Base-by-base conservation (phyloP, 257 asterid genomes). In the Fraxinus anomala region DNA sequence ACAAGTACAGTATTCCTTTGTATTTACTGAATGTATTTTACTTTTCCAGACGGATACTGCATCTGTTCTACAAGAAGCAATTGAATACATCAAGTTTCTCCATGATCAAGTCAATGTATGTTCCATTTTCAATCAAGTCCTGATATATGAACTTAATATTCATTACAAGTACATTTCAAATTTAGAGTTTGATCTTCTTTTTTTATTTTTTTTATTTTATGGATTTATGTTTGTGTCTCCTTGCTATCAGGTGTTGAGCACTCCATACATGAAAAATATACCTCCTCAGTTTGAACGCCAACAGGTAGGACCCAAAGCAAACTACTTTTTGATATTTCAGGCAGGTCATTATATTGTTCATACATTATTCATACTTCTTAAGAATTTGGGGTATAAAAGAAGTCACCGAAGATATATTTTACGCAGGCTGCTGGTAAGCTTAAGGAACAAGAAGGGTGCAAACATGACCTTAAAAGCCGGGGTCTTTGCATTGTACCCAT, bases 401-500 rank as follows among this genome's bases (percentile, higher is more conserved):
- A 40, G 16, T 40, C 49, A 40, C 12, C 12, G 11, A 40, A 40
- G 13, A 42, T 11, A 42, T 12, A 42, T 42, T 24, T 47, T 6
- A 72, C 47, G 82, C 81, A 84, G 89, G 24, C 3, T 72, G 68
- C 70, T 66, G 82, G 56, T 73, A 78, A 75, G 70, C 73, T 65
- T 33, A 75, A 21, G 79, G 86, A 77, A 2, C 67, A 77, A 68
- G 81, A 87, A 72, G 85, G 71, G 70, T 16, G 72, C 24, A 84
- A 82, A 33, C 81, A 70, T 54, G 87, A 81, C 74, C 71, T 87
- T 79, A 82, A 61, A 71, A 82, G 86, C 84, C 83, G 84, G 51
- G 90, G 90, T 33, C 82, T 87, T 36, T 87, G 89, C 68, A 80
- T 87, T 9, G 90, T 87, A 39, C 90, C 90, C 47, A 82, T 87